phyloP scores from a whole-genome alignment of 768 basidiomycete genomes.

The Boletus eberwhitei region DNA sequence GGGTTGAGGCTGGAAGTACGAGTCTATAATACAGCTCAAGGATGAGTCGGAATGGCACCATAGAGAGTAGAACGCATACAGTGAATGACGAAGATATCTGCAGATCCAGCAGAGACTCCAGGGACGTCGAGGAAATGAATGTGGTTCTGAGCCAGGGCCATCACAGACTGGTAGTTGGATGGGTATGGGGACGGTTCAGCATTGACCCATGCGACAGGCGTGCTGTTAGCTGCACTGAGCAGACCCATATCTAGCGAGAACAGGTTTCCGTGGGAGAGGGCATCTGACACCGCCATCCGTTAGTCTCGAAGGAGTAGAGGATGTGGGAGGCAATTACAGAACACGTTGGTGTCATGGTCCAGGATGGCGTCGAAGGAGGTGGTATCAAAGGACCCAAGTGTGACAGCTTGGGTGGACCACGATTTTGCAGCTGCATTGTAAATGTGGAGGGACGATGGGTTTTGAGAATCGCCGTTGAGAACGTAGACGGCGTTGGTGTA shows the following conservation, averaged over 20 bases:
- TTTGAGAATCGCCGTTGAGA: conserved; percentile 69
- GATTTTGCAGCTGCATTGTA: conserved; percentile 69
- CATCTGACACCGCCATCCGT: conserved; percentile 44
- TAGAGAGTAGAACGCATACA: conserved; percentile 46
- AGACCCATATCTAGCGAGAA: conserved; percentile 68
- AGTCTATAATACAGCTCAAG: conserved; percentile 41
- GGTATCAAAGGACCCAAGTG: conserved; percentile 55
- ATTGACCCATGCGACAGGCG: conserved; percentile 60
- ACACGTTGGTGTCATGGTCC: conserved; percentile 92
- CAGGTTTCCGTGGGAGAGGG: conserved; percentile 60
- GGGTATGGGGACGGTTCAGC: conserved; percentile 56
- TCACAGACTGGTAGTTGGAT: conserved; percentile 62
- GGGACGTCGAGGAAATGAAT: conserved; percentile 79
- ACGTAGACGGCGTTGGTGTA: conserved; percentile 87
- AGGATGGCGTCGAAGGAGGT: conserved; percentile 67
- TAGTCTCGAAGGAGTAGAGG: neutral
- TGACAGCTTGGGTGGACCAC: conserved; percentile 74
- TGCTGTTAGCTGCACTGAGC: conserved; percentile 57
- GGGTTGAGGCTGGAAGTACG: conserved; percentile 72
- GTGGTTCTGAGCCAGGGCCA: conserved; percentile 85
- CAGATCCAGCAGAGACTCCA: conserved; percentile 60
- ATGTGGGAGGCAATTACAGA: conserved; percentile 47
- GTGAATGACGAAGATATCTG: conserved; percentile 83
- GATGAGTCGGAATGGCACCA: neutral
- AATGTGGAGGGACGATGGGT: conserved; percentile 70